Base-by-base conservation (phyloP, 139 green algal species). In the Penium margaritaceum region DNA sequence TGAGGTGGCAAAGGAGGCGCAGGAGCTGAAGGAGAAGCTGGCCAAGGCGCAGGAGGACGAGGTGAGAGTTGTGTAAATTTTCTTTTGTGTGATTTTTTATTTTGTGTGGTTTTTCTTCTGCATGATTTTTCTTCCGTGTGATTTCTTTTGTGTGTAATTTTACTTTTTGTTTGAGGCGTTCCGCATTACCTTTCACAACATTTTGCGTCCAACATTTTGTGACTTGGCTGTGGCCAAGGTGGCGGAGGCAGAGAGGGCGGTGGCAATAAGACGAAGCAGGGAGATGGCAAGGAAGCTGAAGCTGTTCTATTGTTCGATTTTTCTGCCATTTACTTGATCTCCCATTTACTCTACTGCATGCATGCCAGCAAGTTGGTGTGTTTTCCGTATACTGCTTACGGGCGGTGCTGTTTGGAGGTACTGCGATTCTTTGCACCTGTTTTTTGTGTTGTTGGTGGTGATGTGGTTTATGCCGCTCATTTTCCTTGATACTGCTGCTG, bases 51-150 rank as follows among this genome's bases (percentile, higher is more conserved):
- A 71, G 53, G 63, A 67, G 6, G 29, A 67, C 15, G 60, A 46
- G 60, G 36, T 67, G 36, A 67, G 36, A 39, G 5, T 24, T 67
- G 60, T n/a, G n/a, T n/a, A n/a, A n/a, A n/a, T n/a, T n/a, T n/a
- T n/a, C n/a, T n/a, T n/a, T n/a, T n/a, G n/a, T n/a, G n/a, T n/a
- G n/a, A n/a, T n/a, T n/a, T n/a, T n/a, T n/a, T n/a, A n/a, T n/a
- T n/a, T n/a, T n/a, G n/a, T n/a, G n/a, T n/a, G n/a, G n/a, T n/a
- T n/a, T n/a, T n/a, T n/a, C n/a, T n/a, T n/a, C n/a, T n/a, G n/a
- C n/a, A n/a, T 12, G 36, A 2, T 3, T n/a, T 57, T 54, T 67
- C 36, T 36, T 1, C 24, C 5, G 58, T 37, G 32, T n/a, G 3
- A 6, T 5, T 39, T 66, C 19, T n/a, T n/a, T n/a, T n/a, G n/a